These are phyloP conservation scores for Cercospora sp. DNA, from an alignment of 2,329 filamentous ascomycete genomes.

Conservation along the genomic window DNA sequence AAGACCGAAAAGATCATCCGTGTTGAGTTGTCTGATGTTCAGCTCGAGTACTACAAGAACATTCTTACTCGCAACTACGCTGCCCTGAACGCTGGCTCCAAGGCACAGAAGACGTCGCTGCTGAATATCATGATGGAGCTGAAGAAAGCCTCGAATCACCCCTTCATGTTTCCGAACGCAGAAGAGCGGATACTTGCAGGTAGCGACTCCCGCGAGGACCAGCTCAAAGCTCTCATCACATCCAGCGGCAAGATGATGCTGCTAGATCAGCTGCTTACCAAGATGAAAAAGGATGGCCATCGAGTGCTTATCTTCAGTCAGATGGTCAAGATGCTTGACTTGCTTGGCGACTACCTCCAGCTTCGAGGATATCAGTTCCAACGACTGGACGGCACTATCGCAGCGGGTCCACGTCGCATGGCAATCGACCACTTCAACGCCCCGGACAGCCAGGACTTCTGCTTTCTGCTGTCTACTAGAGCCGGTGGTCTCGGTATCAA, in stretches of 20 bases:
- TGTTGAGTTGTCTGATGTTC: conserved; percentile 92
- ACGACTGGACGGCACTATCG: conserved; percentile 90
- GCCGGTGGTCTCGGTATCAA: conserved; percentile 99
- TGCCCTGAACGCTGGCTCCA: conserved; percentile 84
- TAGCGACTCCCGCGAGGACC: conserved; percentile 79
- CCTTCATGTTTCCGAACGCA: conserved; percentile 94
- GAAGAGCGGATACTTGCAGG: conserved; percentile 82
- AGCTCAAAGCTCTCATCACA: conserved; percentile 88
- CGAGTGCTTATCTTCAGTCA: conserved; percentile 98
- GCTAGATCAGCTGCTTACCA: conserved; percentile 89
- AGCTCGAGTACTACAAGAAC: conserved; percentile 98
- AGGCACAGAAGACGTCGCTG: conserved; percentile 89
- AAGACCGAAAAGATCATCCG: conserved; percentile 99
- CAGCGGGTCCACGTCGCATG: conserved; percentile 80
- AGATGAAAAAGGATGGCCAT: conserved; percentile 89
- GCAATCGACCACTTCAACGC: conserved; percentile 99
- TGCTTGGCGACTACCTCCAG: conserved; percentile 89
- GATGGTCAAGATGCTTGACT: conserved; percentile 99
- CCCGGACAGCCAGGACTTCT: conserved; percentile 93
- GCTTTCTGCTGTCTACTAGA: conserved; percentile 90
- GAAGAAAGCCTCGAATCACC: conserved; percentile 98
- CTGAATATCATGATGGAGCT: conserved; percentile 99
- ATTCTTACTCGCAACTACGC: conserved; percentile 96
- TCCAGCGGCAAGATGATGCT: conserved; percentile 99
- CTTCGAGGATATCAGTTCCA: conserved; percentile 95